Conservation (phyloP, 495 filamentous ascomycete genomes). For the Oleoguttula mirabilis region DNA sequence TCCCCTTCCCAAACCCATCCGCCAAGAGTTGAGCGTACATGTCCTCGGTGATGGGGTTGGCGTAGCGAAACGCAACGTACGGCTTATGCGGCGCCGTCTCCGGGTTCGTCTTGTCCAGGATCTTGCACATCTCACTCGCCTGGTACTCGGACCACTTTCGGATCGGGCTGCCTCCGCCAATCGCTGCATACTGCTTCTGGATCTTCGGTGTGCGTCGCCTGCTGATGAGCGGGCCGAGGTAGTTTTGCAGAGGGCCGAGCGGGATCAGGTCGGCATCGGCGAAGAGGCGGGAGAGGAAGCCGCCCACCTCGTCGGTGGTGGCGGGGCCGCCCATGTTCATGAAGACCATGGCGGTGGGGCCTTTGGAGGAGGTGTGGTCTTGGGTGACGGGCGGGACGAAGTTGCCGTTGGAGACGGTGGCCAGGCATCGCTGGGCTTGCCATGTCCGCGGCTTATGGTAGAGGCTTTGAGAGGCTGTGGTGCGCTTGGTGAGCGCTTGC, state of each 20-base stretch:
- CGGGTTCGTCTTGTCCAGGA: slow-evolving; percentile 78
- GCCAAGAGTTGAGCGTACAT: slow-evolving; percentile 70
- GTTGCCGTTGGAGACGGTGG: slow-evolving; percentile 36
- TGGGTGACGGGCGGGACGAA: slow-evolving; percentile 68
- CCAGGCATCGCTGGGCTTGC: slow-evolving; percentile 27
- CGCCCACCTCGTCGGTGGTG: slow-evolving; percentile 72
- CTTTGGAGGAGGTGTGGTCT: slow-evolving; percentile 47
- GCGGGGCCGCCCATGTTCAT: slow-evolving; percentile 98
- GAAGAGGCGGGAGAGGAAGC: slow-evolving; percentile 89
- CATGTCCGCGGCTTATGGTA: slow-evolving; percentile 31
- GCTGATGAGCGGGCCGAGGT: slow-evolving; percentile 79
- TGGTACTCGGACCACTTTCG: slow-evolving; percentile 96
- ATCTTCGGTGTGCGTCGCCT: slow-evolving; percentile 87
- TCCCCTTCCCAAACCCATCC: slow-evolving; percentile 81
- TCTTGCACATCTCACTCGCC: slow-evolving; percentile 85
- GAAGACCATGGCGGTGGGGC: slow-evolving; percentile 90
- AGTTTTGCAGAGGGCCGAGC: slow-evolving; percentile 82
- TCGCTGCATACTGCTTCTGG: slow-evolving; percentile 83
- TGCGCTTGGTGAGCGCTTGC: slow-evolving; percentile 20
- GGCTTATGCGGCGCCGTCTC: slow-evolving; percentile 94
- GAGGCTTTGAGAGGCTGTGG: slow-evolving; percentile 11
- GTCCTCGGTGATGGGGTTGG: slow-evolving; percentile 83
- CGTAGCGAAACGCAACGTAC: slow-evolving; percentile 98
- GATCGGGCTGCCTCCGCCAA: slow-evolving; percentile 94
- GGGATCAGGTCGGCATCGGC: slow-evolving; percentile 94